phyloP scores from a whole-genome alignment of 306 rosid genomes.

The Abrus pulchellus region DNA sequence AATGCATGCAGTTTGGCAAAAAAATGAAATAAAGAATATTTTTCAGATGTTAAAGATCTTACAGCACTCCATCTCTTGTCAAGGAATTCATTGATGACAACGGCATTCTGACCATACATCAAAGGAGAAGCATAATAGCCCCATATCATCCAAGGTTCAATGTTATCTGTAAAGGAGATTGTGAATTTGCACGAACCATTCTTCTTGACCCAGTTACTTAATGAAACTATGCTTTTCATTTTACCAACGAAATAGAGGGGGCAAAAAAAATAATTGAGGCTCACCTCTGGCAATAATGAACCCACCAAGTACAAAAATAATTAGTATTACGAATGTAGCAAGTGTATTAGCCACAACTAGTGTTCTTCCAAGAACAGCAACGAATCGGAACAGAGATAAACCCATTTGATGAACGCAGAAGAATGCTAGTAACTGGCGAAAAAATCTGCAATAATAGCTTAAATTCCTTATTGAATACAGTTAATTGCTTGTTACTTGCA shows the following conservation, averaged over 20 bases:
- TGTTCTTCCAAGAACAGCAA: constrained; percentile 89
- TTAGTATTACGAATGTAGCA: constrained; percentile 69
- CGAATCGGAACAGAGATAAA: constrained; percentile 77
- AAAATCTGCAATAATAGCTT: constrained; percentile 62
- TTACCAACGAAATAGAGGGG: not conserved
- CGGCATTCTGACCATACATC: constrained; percentile 97
- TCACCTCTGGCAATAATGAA: constrained; percentile 82
- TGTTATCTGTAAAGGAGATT: constrained; percentile 63
- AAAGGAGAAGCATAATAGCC: constrained; percentile 88
- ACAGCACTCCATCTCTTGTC: constrained; percentile 91
- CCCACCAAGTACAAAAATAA: constrained; percentile 88
- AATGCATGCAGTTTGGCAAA: constrained; percentile 36
- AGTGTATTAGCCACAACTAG: constrained; percentile 67
- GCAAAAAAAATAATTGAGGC: constrained; percentile 13
- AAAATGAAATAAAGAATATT: constrained; percentile 16
- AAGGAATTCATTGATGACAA: constrained; percentile 89
- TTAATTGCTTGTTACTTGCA: constrained; percentile 24
- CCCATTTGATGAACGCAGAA: constrained; percentile 85
- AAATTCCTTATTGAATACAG: constrained; percentile 25
- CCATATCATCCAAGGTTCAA: constrained; percentile 91
- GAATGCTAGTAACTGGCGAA: constrained; percentile 83
- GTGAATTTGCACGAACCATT: constrained; percentile 33
- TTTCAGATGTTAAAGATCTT: constrained; percentile 41
- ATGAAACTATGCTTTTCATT: constrained; percentile 35
- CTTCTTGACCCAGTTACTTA: not conserved